A percentile compares a stretch with the other conserved stretches of the same genome.
These are phyloP conservation scores for Durusdinium trenchii DNA, from an alignment of 73 alveolate species.

Conservation along the genomic window DNA sequence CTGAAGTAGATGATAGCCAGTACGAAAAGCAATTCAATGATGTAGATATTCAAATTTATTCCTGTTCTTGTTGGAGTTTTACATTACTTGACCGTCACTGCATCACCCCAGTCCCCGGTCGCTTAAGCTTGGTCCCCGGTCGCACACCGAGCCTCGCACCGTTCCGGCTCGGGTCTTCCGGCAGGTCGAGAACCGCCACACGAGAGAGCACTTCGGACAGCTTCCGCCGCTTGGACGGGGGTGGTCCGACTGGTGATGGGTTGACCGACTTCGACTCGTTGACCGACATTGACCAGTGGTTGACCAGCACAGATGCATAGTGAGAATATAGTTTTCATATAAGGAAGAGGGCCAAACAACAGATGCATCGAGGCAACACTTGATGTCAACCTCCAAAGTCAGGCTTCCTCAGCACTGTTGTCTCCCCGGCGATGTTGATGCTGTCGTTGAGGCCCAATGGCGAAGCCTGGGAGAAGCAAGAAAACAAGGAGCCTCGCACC, in stretches of 20 bases:
- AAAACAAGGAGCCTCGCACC: conserved; percentile 95
- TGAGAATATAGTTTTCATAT: background rate
- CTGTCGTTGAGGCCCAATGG: conserved; percentile 55
- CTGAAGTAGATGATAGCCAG: too few species aligned
- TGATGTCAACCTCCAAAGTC: background rate
- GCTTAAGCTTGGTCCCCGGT: too few species aligned
- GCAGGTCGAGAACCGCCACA: conserved; percentile 84
- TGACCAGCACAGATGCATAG: background rate
- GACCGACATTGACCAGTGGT: too few species aligned
- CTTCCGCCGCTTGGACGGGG: conserved; percentile 16
- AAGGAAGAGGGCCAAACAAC: background rate
- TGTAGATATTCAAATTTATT: too few species aligned
- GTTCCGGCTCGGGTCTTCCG: background rate
- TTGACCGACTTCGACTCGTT: background rate
- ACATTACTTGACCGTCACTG: too few species aligned
- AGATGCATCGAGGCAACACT: background rate
- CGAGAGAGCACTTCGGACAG: conserved; percentile 90
- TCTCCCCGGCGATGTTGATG: background rate
- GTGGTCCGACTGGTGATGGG: background rate
- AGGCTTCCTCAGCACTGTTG: background rate
- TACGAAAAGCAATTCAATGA: too few species aligned
- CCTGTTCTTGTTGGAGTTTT: too few species aligned
- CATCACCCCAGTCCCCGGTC: too few species aligned
- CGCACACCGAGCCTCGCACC: too few species aligned
- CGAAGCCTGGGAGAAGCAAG: conserved; percentile 95